A percentile compares a stretch with the other conserved stretches of the same genome.
Conservation (phyloP, 257 asterid species). For the Rehmannia glutinosa region DNA sequence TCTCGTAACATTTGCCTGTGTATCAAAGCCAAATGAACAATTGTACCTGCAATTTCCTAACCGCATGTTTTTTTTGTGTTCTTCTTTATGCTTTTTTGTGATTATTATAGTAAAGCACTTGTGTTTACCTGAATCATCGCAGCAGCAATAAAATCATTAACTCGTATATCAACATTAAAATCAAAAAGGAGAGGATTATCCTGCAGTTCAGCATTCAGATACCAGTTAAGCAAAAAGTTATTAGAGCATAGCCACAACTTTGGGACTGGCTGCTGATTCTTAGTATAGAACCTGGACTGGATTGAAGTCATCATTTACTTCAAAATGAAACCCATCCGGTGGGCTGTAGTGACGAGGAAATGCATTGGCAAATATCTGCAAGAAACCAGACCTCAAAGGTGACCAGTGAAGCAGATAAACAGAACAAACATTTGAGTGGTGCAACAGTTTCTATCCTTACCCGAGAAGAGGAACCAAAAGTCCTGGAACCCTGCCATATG, state of each 20-base stretch:
- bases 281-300: constrained; percentile 67
- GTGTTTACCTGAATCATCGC: constrained; percentile 61
- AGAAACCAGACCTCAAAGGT: constrained; percentile 9
- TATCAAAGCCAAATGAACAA: too few relatives aligned
- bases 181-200: constrained; percentile 71
- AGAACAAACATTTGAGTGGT: background rate
- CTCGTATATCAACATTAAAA: constrained; percentile 59
- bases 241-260: background rate
- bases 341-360: constrained; percentile 84
- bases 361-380: constrained; percentile 77
- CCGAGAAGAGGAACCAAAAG: constrained; percentile 79
- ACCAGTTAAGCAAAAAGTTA: background rate
- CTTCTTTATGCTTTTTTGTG: background rate
- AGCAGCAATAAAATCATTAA: constrained; percentile 64
- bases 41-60: too few relatives aligned
- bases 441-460: constrained; percentile 21
- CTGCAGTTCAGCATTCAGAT: constrained; percentile 37
- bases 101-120: too few relatives aligned
- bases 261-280: too few relatives aligned
- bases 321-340: constrained; percentile 72
- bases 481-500: constrained; percentile 82
- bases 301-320: constrained; percentile 38
- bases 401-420: constrained; percentile 11
- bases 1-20: constrained; percentile 79
- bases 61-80: too few relatives aligned